A percentile compares a stretch with the other conserved stretches of the same genome.
These are phyloP conservation scores for Miscanthus lutarioriparius DNA, from an alignment of 176 grass and related monocot species.

Conservation along the genomic window DNA sequence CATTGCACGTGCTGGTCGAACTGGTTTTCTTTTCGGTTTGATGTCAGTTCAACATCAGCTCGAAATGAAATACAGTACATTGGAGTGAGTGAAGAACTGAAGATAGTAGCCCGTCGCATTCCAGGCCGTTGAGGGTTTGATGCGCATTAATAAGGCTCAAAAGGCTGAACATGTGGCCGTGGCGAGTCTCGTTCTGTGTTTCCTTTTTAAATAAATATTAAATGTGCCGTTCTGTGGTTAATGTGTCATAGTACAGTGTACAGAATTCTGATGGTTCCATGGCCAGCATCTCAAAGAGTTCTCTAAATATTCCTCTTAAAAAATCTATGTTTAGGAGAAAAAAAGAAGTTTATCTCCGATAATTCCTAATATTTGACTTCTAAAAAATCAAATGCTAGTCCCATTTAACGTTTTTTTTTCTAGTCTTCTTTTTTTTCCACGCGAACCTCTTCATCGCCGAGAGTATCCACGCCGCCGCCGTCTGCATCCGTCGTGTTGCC, in stretches of 20 bases:
- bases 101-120: neutral
- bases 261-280: neutral
- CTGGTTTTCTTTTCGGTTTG: neutral
- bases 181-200: neutral
- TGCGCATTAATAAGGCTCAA: neutral
- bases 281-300: too few species aligned
- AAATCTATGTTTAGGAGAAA: too few species aligned
- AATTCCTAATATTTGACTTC: too few species aligned
- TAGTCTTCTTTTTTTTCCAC: too few species aligned
- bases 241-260: neutral
- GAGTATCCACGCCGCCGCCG: too few species aligned
- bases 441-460: too few species aligned
- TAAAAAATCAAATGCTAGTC: too few species aligned
- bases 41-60: neutral
- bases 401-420: too few species aligned
- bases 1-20: neutral
- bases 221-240: neutral
- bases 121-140: conserved; percentile 19
- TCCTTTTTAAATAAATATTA: too few species aligned
- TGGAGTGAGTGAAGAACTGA: neutral
- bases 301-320: too few species aligned
- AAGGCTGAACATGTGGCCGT: neutral
- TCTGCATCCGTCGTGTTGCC: too few species aligned
- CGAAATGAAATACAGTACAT: neutral
- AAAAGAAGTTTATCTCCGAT: too few species aligned